Evolutionary conservation across 352 stramenopile species (phyloP), one percentile per base, ranked within the genome.

Genomic region (Thraustochytrium sp.): DNA sequence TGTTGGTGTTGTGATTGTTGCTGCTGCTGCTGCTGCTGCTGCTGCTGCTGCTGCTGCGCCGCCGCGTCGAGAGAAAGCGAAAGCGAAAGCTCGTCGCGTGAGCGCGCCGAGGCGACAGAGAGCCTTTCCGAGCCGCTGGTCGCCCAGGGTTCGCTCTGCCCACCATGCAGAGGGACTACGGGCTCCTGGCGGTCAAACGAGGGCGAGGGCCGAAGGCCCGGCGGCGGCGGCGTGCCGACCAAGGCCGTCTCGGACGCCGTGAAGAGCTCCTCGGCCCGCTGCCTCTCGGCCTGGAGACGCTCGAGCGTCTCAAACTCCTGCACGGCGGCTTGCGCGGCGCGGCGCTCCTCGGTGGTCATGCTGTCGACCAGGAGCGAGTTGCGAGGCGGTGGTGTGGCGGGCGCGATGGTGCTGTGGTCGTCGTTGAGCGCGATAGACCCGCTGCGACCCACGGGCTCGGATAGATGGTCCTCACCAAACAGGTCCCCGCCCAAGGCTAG

Each of bases 221-320:
- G n/a, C n/a, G n/a, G n/a, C n/a, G n/a, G n/a, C n/a, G n/a, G n/a
- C n/a, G n/a, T n/a, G n/a, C n/a, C n/a, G n/a, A n/a, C n/a, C n/a
- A n/a, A n/a, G n/a, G n/a, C n/a, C n/a, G n/a, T n/a, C n/a, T n/a
- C n/a, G n/a, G n/a, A n/a, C n/a, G n/a, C n/a, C n/a, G n/a, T n/a
- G 49, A 23, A 26, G 65, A 77, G 42, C 1, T 26, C 11, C 37
- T 65, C 65, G 31, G 62, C 8, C 5, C 9, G 8, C 29, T 74
- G 62, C 62, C 64, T 23, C 64, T 77, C 16, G 18, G 34, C 16
- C 61, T 51, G 61, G 18, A 37, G 65, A 16, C 65, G 65, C 13
- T 77, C 65, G 34, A 62, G 42, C 64, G 68, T 29, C 2, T 77
- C 65, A 77, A 77, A 77, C 46, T 55, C 65, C 36, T 77, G 23